A percentile compares a stretch with the other conserved stretches of the same genome.
Evolutionary conservation across 352 stramenopile genomes (phyloP).

Genomic region (Sclerospora graminicola): DNA sequence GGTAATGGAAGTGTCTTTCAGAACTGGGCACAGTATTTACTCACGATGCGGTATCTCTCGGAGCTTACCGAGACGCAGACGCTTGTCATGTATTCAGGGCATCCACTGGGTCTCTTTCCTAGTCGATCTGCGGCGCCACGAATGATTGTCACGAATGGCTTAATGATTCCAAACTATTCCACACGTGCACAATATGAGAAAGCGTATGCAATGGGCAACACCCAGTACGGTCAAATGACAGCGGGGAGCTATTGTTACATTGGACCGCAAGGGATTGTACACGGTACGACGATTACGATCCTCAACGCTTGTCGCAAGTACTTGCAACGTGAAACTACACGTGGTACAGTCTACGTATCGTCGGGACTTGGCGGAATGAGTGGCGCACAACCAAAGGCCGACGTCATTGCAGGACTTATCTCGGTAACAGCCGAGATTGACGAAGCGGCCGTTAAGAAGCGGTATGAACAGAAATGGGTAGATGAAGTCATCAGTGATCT

Average conservation of each 20-base stretch:
- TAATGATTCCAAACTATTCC: conserved; percentile 88
- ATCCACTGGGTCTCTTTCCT: conserved; percentile 82
- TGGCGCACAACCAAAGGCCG: conserved; percentile 75
- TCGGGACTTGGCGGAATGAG: conserved; percentile 83
- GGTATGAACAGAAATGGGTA: conserved; percentile 79
- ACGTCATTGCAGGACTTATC: conserved; percentile 79
- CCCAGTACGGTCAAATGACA: conserved; percentile 86
- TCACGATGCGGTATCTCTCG: conserved; percentile 82
- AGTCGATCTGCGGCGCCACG: conserved; percentile 57
- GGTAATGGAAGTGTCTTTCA: conserved; percentile 85
- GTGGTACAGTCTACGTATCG: conserved; percentile 79
- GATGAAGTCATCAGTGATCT: conserved; percentile 68
- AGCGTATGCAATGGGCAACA: conserved; percentile 80
- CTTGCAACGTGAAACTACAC: conserved; percentile 50
- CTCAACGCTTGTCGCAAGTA: conserved; percentile 87
- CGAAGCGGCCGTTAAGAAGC: conserved; percentile 65
- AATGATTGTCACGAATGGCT: conserved; percentile 82
- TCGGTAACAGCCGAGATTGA: conserved; percentile 83
- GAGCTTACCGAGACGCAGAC: conserved; percentile 85
- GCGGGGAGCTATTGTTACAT: conserved; percentile 89
- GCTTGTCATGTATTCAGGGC: conserved; percentile 84
- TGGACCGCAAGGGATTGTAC: conserved; percentile 83
- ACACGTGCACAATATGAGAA: conserved; percentile 81
- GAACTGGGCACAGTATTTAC: conserved; percentile 86
- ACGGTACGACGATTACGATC: conserved; percentile 86